Conservation (phyloP, 805 yeast genomes). For the Metschnikowia peoriensis region DNA sequence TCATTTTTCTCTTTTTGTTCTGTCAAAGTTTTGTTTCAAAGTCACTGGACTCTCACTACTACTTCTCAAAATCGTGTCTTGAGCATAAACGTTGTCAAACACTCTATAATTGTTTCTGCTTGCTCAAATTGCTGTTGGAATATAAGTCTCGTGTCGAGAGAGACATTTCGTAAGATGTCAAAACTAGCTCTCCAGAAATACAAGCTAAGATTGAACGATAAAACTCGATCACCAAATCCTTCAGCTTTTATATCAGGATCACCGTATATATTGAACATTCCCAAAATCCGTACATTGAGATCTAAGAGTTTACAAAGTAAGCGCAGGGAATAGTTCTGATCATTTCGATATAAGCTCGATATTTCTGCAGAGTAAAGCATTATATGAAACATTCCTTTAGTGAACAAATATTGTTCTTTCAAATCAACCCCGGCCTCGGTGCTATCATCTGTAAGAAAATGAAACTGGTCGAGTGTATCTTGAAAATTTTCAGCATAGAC, state of each 20-base stretch:
- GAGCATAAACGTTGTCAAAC: not conserved
- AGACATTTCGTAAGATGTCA: not conserved
- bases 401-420: too few species aligned
- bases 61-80: too few species aligned
- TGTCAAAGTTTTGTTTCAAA: too few species aligned
- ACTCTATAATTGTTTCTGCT: not conserved
- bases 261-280: not conserved
- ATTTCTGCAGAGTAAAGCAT: too few species aligned
- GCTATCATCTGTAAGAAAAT: too few species aligned
- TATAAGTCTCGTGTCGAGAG: not conserved
- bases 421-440: too few species aligned
- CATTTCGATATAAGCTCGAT: too few species aligned
- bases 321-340: not conserved
- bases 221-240: not conserved
- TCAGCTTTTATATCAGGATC: not conserved
- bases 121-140: not conserved
- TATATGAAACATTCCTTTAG: too few species aligned
- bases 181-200: not conserved
- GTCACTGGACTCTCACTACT: too few species aligned
- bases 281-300: not conserved
- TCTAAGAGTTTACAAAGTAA: not conserved
- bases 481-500: too few species aligned
- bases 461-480: too few species aligned
- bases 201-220: not conserved
- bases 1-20: too few species aligned